Evolutionary conservation across 2,329 filamentous ascomycete species (phyloP), one percentile per base, ranked within the genome.

Genomic region (Pyrenophora tritici-repentis): DNA sequence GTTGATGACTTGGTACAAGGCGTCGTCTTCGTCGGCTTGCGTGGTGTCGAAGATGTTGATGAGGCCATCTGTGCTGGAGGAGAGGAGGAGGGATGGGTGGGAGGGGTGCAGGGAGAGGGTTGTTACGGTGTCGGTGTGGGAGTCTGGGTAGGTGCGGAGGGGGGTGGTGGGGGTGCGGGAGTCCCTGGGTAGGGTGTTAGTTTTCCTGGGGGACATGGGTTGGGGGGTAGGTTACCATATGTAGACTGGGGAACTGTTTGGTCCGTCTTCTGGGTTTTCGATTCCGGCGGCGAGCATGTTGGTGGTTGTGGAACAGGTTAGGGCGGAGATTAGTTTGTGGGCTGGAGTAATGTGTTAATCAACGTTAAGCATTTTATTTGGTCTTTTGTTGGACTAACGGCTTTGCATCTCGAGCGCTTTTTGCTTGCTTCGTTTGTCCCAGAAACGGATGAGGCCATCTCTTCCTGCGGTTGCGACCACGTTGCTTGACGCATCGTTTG

Each of bases 51-150:
- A 90, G 38, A 93, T 78, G 66, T 89, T 91, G 63, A 93, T 81
- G 1, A 93, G 81, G 6, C 89, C 89, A 72, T 94, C 90, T 12
- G 89, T 93, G 32, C 88, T 90, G 36, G 88, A 88, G 1, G 88
- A 90, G 9, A 93, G 79, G 5, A 93, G 81, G 13, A 89, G 76
- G 37, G 82, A 79, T 0, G 83, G 79, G 41, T 82, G 76, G 2
- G 73, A 76, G 0, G 86, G 85, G 70, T 89, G 86, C 63, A 86
- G 85, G 65, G 80, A 77, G 1, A 86, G 73, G 60, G 82, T 79
- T 2, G 84, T 86, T 47, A 87, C 78, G 47, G 84, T 84, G 65
- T 87, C 84, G 47, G 75, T 80, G 52, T 81, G 78, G 3, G 75
- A 78, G 50, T 81, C 78, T 17, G 71, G 65, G 53, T 77, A 76